These are phyloP conservation scores for Sphagnum tenellum DNA, from an alignment of 225 moss, liverwort and hornwort genomes.

Conservation along the genomic window DNA sequence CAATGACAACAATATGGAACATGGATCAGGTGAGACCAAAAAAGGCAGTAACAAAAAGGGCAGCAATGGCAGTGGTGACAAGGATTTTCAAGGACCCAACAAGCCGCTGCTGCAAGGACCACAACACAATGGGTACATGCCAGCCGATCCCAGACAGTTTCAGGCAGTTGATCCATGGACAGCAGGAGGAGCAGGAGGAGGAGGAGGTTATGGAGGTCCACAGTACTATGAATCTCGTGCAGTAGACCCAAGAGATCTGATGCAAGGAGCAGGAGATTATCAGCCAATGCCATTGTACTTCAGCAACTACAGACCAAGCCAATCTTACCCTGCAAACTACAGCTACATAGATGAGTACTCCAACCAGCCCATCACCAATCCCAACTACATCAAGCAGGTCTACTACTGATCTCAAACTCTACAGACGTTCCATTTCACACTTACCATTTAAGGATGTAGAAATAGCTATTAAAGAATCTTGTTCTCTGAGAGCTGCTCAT, in stretches of 20 bases:
- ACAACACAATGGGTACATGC: conserved; percentile 8
- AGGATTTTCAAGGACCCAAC: neutral
- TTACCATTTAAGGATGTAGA: no score
- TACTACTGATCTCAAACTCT: conserved; percentile 8
- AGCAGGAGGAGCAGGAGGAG: no score
- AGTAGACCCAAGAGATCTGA: neutral
- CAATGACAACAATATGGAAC: conserved; percentile 16
- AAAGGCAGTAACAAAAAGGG: conserved; percentile 1
- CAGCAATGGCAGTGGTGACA: neutral
- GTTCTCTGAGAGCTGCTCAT: no score
- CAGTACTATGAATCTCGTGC: conserved; percentile 17
- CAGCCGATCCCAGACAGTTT: conserved; percentile 1
- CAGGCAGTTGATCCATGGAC: conserved; percentile 12
- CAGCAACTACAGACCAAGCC: conserved; percentile 45
- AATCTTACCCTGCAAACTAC: conserved; percentile 38
- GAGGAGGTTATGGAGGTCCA: conserved; percentile 17
- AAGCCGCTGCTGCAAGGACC: conserved; percentile 17
- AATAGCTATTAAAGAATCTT: no score
- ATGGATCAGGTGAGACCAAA: neutral
- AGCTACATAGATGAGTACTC: conserved; percentile 23
- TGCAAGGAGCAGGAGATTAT: conserved; percentile 10
- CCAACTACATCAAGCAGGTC: conserved; percentile 49
- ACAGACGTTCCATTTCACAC: no score
- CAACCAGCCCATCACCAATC: conserved; percentile 50
- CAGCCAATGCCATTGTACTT: conserved; percentile 38